These are phyloP conservation scores for Penicillium canariense DNA, from an alignment of 495 filamentous ascomycete species.

Conservation along the genomic window DNA sequence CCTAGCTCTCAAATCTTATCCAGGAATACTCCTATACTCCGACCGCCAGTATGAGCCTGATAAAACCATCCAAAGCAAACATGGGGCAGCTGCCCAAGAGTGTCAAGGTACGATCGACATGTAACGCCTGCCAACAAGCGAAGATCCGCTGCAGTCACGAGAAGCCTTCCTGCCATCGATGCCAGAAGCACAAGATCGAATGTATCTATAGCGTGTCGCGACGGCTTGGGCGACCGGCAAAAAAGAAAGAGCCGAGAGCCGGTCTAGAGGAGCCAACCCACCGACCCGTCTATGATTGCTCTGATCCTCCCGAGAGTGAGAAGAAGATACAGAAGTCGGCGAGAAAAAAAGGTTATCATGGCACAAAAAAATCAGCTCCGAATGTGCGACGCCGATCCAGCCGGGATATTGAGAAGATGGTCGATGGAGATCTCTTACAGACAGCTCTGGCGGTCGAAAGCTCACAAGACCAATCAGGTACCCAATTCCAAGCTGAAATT, in stretches of 20 bases:
- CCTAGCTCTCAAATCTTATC: background rate
- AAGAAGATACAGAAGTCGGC: conserved; percentile 13
- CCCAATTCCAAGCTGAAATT: background rate
- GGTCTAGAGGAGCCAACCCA: background rate
- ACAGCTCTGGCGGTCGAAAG: background rate
- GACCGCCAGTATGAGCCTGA: conserved; percentile 13
- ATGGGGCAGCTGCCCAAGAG: conserved; percentile 32
- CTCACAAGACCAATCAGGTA: background rate
- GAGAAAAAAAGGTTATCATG: conserved; percentile 11
- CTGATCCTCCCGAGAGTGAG: conserved; percentile 7
- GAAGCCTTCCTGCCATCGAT: conserved; percentile 44
- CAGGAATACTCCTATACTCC: background rate
- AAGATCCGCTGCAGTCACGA: conserved; percentile 52
- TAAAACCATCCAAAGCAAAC: conserved; percentile 7
- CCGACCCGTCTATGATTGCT: conserved; percentile 1
- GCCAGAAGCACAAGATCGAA: conserved; percentile 40
- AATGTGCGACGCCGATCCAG: background rate
- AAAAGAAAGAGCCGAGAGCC: conserved; percentile 26
- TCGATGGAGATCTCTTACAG: conserved; percentile 1
- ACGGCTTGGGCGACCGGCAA: conserved; percentile 44
- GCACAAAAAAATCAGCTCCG: background rate
- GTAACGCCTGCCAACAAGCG: conserved; percentile 48
- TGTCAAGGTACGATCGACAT: conserved; percentile 46
- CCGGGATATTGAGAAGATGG: background rate
- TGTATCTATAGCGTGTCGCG: conserved; percentile 48